phyloP scores from a whole-genome alignment of 2,329 filamentous ascomycete species.

The Sporothrix schenckii region DNA sequence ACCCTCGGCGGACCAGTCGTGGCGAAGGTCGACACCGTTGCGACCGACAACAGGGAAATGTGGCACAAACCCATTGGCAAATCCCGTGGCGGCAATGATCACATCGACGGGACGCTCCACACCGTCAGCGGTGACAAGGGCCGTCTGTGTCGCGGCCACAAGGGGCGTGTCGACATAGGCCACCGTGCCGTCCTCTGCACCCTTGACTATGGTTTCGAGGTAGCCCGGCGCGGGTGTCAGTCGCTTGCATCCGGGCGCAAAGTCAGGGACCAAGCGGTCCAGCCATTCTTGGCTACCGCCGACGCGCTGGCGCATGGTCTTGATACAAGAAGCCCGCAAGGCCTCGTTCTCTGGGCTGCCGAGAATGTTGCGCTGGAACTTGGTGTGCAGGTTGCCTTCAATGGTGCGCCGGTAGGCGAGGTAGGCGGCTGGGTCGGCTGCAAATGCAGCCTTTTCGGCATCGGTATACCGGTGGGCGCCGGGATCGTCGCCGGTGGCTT shows the following conservation, averaged over 20 bases:
- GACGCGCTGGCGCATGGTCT: slow-evolving; percentile 30
- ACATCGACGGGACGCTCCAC: slow-evolving; percentile 4
- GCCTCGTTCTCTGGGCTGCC: slow-evolving; percentile 8
- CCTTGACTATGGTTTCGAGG: slow-evolving; percentile 33
- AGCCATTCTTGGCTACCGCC: slow-evolving; percentile 29
- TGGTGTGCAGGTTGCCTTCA: slow-evolving; percentile 6
- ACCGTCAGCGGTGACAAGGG: background rate
- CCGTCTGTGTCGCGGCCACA: background rate
- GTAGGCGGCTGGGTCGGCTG: background rate
- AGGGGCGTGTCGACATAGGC: slow-evolving; percentile 3
- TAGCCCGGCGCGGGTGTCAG: slow-evolving; percentile 40
- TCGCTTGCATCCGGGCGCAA: slow-evolving; percentile 37
- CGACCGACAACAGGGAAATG: slow-evolving; percentile 18
- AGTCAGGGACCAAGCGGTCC: slow-evolving; percentile 36
- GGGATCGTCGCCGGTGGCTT: slow-evolving; percentile 17
- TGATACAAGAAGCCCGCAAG: background rate
- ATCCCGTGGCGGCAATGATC: slow-evolving; percentile 6
- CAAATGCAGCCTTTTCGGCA: slow-evolving; percentile 2
- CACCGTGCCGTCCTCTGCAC: background rate
- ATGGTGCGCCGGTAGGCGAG: background rate
- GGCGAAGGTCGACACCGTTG: background rate
- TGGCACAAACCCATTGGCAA: slow-evolving; percentile 1
- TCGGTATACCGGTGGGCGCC: slow-evolving; percentile 11
- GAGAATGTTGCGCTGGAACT: slow-evolving; percentile 14
- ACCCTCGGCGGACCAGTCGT: background rate